A percentile compares a stretch with the other conserved stretches of the same genome.
phyloP scores from a whole-genome alignment of 2,329 filamentous ascomycete species.

The Didymella glomerata region DNA sequence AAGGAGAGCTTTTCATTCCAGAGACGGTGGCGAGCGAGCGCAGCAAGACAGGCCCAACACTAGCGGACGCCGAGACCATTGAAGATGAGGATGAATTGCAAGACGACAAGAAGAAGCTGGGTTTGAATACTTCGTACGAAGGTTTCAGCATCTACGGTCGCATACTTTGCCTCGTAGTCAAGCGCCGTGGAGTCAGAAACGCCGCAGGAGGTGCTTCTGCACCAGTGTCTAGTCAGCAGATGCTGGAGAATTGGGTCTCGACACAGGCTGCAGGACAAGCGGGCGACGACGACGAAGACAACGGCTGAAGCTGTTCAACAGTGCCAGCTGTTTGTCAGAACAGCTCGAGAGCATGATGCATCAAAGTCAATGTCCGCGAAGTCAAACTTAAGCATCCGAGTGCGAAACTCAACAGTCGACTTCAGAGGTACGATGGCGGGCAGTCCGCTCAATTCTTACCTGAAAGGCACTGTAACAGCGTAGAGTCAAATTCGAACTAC shows the following conservation, averaged over 20 bases:
- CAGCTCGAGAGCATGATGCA: background rate
- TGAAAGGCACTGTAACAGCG: background rate
- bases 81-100: slow-evolving; percentile 51
- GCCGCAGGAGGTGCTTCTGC: slow-evolving; percentile 27
- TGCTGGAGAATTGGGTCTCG: slow-evolving; percentile 55
- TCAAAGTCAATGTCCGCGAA: background rate
- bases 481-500: background rate
- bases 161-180: slow-evolving; percentile 89
- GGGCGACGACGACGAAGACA: slow-evolving; percentile 47
- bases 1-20: slow-evolving; percentile 41
- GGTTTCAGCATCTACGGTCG: slow-evolving; percentile 96
- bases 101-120: slow-evolving; percentile 93
- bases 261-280: slow-evolving; percentile 51
- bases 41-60: slow-evolving; percentile 28
- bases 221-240: slow-evolving; percentile 47
- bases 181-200: slow-evolving; percentile 63
- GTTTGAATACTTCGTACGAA: slow-evolving; percentile 87
- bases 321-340: background rate
- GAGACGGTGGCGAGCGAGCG: slow-evolving; percentile 27
- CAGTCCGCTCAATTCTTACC: background rate
- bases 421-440: background rate
- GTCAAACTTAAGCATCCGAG: background rate
- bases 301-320: slow-evolving; percentile 34
- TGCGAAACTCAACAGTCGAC: background rate
- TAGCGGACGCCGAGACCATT: slow-evolving; percentile 27